Evolutionary conservation across 305 asterid genomes (phyloP).

Genomic region (Fraxinus nigra): DNA sequence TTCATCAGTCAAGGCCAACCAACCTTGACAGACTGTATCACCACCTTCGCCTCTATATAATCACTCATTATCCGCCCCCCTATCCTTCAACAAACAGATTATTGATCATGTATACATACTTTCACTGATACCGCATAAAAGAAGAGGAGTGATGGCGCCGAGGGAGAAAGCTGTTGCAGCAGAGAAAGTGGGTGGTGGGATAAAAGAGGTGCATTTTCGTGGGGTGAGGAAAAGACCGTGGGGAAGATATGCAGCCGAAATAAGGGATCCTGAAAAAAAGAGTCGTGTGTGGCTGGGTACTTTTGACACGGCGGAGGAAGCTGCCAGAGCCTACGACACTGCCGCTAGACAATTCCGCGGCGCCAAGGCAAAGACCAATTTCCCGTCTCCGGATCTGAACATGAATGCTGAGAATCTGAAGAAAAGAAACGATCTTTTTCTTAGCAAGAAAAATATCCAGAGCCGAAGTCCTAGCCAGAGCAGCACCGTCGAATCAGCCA

Average conservation of each 20-base stretch:
- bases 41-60: not conserved
- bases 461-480: conserved; percentile 26
- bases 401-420: not conserved
- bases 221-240: conserved; percentile 60
- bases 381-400: conserved; percentile 27
- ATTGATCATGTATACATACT: not conserved
- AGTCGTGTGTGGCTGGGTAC: conserved; percentile 61
- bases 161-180: conserved; percentile 23
- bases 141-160: conserved; percentile 32
- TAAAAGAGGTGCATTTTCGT: conserved; percentile 31
- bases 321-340: conserved; percentile 51
- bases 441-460: not conserved
- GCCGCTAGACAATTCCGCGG: conserved; percentile 62
- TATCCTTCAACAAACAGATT: not conserved
- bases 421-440: not conserved
- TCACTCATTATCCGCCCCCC: not conserved
- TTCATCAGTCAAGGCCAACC: not conserved
- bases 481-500: not conserved
- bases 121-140: not conserved
- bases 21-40: not conserved
- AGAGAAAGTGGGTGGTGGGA: not conserved
- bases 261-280: conserved; percentile 49
- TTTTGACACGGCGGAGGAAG: conserved; percentile 57
- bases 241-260: conserved; percentile 63
- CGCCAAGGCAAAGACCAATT: conserved; percentile 47